Evolutionary conservation across 2,329 filamentous ascomycete species (phyloP).

Genomic region (Penicillium sp.): DNA sequence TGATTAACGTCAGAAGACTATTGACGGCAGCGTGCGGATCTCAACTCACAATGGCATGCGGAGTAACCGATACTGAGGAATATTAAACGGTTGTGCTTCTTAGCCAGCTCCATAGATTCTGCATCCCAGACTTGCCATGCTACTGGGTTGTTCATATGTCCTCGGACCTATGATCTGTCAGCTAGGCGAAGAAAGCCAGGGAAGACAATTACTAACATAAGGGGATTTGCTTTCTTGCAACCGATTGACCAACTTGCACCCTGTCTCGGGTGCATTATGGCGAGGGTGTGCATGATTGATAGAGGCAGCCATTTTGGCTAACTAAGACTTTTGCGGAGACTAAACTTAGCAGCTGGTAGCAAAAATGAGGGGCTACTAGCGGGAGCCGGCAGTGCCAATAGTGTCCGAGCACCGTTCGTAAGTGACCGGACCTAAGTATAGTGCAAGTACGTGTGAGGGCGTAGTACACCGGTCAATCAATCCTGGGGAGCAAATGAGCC

Average conservation of each 20-base stretch:
- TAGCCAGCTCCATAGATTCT: slow-evolving; percentile 74
- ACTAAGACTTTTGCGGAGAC: slow-evolving; percentile 1
- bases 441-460: not conserved
- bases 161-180: slow-evolving; percentile 57
- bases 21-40: too few relatives aligned
- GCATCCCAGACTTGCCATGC: slow-evolving; percentile 88
- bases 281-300: slow-evolving; percentile 30
- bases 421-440: not conserved
- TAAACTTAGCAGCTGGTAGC: not conserved
- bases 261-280: slow-evolving; percentile 24
- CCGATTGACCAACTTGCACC: slow-evolving; percentile 53
- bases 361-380: slow-evolving; percentile 15
- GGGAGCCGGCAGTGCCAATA: slow-evolving; percentile 15
- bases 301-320: slow-evolving; percentile 28
- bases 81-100: slow-evolving; percentile 79
- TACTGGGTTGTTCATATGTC: slow-evolving; percentile 78
- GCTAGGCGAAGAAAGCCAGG: slow-evolving; percentile 6
- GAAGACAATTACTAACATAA: slow-evolving; percentile 55
- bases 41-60: slow-evolving; percentile 81
- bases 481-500: not conserved
- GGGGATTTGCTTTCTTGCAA: slow-evolving; percentile 64
- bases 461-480: not conserved
- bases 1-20: slow-evolving; percentile 36
- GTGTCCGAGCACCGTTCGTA: slow-evolving; percentile 16
- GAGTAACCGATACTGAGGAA: slow-evolving; percentile 95